Percentiles rank a stretch among this genome's conserved stretches.
Conservation (phyloP, 768 basidiomycete genomes). For the Mycena rebaudengoi region DNA sequence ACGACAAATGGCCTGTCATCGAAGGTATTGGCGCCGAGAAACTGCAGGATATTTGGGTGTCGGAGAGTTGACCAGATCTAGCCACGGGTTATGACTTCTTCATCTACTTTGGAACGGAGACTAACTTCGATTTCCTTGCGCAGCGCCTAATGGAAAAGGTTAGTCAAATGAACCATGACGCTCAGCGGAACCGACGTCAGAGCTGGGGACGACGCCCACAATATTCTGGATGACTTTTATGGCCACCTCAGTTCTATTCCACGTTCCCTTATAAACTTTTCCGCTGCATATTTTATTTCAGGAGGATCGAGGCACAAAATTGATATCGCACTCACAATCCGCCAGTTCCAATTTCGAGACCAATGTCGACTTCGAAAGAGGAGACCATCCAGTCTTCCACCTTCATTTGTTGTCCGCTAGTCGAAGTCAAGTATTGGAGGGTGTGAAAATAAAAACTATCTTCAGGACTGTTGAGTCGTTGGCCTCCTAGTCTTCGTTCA, state of each 20-base stretch:
- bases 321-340: background rate
- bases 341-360: background rate
- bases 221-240: background rate
- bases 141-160: background rate
- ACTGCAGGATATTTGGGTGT: slow-evolving; percentile 75
- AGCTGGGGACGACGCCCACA: background rate
- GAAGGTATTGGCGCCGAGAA: slow-evolving; percentile 2
- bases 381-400: background rate
- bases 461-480: background rate
- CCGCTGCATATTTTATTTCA: too few relatives aligned
- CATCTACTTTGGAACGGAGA: too few relatives aligned
- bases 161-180: background rate
- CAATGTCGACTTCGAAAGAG: slow-evolving; percentile 1
- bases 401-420: background rate
- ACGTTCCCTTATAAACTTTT: background rate
- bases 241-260: slow-evolving; percentile 3
- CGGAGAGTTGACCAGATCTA: slow-evolving; percentile 48
- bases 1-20: slow-evolving; percentile 11
- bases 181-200: background rate
- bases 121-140: background rate
- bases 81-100: background rate
- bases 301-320: background rate
- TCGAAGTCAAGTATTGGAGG: background rate
- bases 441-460: slow-evolving; percentile 1
- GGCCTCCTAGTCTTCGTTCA: background rate